Base-by-base conservation (phyloP, 257 asterid species). In the Przewalskia tangutica region DNA sequence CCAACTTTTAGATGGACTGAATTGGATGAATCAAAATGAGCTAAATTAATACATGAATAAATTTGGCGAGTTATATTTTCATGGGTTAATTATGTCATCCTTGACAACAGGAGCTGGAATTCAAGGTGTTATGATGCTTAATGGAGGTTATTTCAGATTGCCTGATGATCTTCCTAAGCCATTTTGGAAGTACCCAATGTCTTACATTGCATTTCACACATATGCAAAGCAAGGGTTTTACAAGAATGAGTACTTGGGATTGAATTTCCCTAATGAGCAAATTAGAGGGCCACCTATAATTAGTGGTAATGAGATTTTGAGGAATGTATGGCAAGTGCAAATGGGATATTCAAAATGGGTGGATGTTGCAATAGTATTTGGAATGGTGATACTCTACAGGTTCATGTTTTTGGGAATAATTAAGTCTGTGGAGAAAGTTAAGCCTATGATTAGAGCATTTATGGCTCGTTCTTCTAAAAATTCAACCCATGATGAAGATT, bases 271-370 rank as follows among this genome's bases (percentile, higher is more conserved):
- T n/a, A 83, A 84, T 78, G 88, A 46, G 36, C 77, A 32, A 53
- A 70, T 77, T 0, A 88, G 89, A 77, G 89, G 88, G 63, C 54
- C 85, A 40, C 0, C 70, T 4, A 73, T 48, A 16, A 63, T 91
- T 14, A 86, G 44, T 17, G 95, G 93, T 17, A 88, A 87, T 8
- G 84, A 86, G 70, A 82, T 90, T 32, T 82, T 91, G 89, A 89
- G 86, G 70, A 83, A 76, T 65, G 82, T 86, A 54, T 91, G 89
- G 89, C 90, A 91, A 70, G 92, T 91, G 58, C 88, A 90, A 46
- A 86, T 83, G 88, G 87, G 90, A 2, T 89, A 86, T 53, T 91
- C 95, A 6, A 91, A 91, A 83, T 89, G 95, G 93, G 56, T 86
- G 8, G 95, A 91, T 82, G 60, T 91, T 56, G 89, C 64, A 16